Evolutionary conservation across 2,329 filamentous ascomycete genomes (phyloP).

Genomic region (Aspergillus chevalieri): DNA sequence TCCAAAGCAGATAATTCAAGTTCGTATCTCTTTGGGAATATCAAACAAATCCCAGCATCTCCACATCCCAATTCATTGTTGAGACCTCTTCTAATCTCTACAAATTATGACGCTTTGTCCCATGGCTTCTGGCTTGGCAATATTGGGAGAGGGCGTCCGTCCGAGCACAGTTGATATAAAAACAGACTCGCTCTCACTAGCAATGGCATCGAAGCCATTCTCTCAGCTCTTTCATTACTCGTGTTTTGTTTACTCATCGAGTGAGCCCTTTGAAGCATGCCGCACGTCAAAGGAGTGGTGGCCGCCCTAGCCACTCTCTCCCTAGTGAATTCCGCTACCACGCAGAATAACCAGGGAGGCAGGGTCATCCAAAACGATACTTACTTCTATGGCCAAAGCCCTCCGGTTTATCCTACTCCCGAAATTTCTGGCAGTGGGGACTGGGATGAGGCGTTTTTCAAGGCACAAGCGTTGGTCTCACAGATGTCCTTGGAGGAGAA

Average conservation of each 20-base stretch:
- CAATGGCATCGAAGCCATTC: neutral
- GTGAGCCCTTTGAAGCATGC: neutral
- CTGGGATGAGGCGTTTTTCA: neutral
- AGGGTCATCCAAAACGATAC: neutral
- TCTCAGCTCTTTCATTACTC: neutral
- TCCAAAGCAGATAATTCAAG: no score
- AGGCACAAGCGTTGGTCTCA: neutral
- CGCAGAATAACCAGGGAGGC: neutral
- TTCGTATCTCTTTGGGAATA: no score
- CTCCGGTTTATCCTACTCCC: neutral
- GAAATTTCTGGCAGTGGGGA: neutral
- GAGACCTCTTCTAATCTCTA: no score
- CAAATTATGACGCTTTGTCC: no score
- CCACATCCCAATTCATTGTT: no score
- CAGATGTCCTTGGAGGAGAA: neutral
- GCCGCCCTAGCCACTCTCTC: neutral
- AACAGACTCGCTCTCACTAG: no score
- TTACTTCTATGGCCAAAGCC: slow-evolving; percentile 1
- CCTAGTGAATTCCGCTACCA: neutral
- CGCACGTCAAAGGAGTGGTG: slow-evolving; percentile 19
- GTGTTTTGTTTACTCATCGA: neutral
- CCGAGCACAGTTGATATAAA: no score
- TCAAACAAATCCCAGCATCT: no score
- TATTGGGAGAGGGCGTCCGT: no score
- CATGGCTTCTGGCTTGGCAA: no score